A percentile compares a stretch with the other conserved stretches of the same genome.
Conservation (phyloP, 1,284 basidiomycete species). For the Rhizoctonia solani region DNA sequence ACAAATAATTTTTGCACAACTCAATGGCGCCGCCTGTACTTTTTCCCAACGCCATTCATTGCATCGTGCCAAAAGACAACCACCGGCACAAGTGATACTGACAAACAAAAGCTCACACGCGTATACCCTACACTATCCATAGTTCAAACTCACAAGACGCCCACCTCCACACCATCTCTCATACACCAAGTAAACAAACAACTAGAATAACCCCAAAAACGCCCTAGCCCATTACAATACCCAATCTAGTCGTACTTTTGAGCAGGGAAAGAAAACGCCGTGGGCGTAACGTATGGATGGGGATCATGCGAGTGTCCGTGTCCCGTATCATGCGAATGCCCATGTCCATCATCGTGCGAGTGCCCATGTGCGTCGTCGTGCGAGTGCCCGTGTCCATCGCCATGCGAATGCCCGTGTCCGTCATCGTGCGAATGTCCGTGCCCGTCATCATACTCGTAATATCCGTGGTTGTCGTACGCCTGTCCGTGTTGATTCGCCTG, state of each 20-base stretch:
- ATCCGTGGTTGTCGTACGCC: neutral
- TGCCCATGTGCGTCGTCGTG: conserved; percentile 40
- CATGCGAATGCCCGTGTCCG: conserved; percentile 41
- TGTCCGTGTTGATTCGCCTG: conserved; percentile 35
- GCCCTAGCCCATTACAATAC: too few relatives aligned
- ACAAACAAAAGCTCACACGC: too few relatives aligned
- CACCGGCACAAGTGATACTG: too few relatives aligned
- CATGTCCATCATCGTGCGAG: conserved; percentile 23
- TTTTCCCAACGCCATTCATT: too few relatives aligned
- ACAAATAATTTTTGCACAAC: too few relatives aligned
- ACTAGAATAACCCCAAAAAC: neutral
- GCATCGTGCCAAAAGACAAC: too few relatives aligned
- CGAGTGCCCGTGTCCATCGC: conserved; percentile 38
- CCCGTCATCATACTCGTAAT: conserved; percentile 20
- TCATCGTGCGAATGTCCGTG: conserved; percentile 36
- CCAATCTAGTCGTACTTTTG: conserved; percentile 43
- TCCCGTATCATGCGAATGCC: conserved; percentile 22
- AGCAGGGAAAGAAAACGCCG: conserved; percentile 33
- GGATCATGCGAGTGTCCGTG: conserved; percentile 24
- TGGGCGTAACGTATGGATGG: conserved; percentile 17
- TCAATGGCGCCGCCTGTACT: too few relatives aligned
- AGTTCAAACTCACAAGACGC: too few relatives aligned
- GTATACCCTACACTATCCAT: too few relatives aligned
- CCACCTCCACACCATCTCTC: too few relatives aligned
- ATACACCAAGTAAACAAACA: too few relatives aligned